Evolutionary conservation across 176 grass and related monocot species (phyloP), one percentile per base, ranked within the genome.

Genomic region (Pharus latifolius): DNA sequence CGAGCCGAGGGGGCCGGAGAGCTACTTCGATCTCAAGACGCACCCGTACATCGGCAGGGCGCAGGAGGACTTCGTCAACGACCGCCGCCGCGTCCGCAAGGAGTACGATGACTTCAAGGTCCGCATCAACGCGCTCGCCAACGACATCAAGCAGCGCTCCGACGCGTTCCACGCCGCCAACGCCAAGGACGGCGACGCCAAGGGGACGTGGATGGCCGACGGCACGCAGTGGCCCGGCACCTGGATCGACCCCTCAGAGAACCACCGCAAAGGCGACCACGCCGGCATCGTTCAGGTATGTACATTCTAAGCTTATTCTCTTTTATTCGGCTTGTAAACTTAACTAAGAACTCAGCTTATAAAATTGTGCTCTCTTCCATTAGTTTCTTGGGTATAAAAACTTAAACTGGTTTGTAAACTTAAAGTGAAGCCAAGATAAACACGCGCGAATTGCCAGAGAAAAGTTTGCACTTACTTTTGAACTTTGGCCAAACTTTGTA

Each of bases 21-120:
- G 85, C 78, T 97, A 97, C 75, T 97, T 97, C 64, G 91, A 80
- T 66, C 88, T 92, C 78, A 97, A 92, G 83, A 63, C 33, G 0
- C 89, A 97, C 56, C 94, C 94, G 0, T 97, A 97, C 51, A 92
- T 90, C 81, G 91, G 88, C 6, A 37, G 88, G 3, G 84, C 85
- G 0, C 81, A 88, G 29, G 80, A 88, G 38, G 94, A 92, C 61
- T 97, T 97, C 34, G 94, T 97, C 0, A 92, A 90, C 38, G 94
- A 97, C 46, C 89, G 94, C 28, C 80, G 94, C 28, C 81, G 94
- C 11, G 54, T 90, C 0, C 85, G 91, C 61, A 84, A 87, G 45
- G 94, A 97, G 81, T 92, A 97, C 2, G 94, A 97, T 1, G 89
- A 97, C 25, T 97, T 89, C 61, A 97, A 90, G 83, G 89, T 91